Conservation (phyloP, 164 flowering plant genomes). For the Platanus orientalis region DNA sequence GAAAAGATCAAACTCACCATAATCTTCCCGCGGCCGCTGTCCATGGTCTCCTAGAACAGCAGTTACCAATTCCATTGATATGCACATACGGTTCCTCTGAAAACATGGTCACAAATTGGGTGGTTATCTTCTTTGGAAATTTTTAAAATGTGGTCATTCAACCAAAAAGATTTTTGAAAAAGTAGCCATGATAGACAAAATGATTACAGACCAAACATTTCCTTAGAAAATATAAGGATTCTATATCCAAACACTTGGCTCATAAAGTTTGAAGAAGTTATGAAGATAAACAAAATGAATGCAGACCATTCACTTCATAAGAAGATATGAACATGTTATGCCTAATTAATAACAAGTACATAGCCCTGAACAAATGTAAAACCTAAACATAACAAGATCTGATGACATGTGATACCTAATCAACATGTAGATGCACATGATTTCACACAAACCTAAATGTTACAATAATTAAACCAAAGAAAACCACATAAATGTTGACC, state of each 20-base stretch:
- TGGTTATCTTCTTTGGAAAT: background rate
- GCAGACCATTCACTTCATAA: background rate
- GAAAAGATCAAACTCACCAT: slow-evolving; percentile 33
- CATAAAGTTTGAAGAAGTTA: background rate
- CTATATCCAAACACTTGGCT: background rate
- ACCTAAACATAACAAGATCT: too few relatives aligned
- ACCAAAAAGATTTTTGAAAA: too few relatives aligned
- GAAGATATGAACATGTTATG: background rate
- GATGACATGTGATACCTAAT: too few relatives aligned
- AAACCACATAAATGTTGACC: too few relatives aligned
- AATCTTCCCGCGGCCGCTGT: slow-evolving; percentile 90
- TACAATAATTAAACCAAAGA: too few relatives aligned
- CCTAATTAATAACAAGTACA: background rate
- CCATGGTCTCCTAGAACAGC: slow-evolving; percentile 99
- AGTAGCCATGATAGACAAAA: slow-evolving; percentile 3
- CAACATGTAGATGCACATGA: too few relatives aligned
- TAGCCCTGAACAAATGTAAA: background rate
- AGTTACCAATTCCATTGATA: slow-evolving; percentile 97
- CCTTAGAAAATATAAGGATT: background rate
- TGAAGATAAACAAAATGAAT: background rate
- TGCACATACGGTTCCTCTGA: slow-evolving; percentile 72
- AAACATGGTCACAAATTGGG: background rate
- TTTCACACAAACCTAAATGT: too few relatives aligned
- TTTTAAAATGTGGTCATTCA: background rate
- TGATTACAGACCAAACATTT: background rate